Evolutionary conservation across 2,329 filamentous ascomycete species (phyloP).

Genomic region (Ophiocordyceps camponoti-floridani): DNA sequence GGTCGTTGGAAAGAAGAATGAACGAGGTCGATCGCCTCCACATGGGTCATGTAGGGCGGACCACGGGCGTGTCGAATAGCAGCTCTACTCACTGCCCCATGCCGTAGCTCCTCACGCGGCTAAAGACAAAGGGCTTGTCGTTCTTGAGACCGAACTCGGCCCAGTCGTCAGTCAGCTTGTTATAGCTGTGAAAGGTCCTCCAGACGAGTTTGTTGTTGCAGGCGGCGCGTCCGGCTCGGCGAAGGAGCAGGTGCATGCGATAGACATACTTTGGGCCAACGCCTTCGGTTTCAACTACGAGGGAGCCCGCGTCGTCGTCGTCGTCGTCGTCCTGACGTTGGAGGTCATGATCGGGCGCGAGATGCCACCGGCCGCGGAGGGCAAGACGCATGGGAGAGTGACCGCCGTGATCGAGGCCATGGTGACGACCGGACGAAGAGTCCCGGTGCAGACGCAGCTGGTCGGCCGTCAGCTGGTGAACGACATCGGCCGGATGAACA

Average conservation of each 20-base stretch:
- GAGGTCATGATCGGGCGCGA: conserved; percentile 10
- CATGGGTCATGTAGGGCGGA: neutral
- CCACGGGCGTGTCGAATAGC: no score
- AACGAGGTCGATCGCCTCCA: neutral
- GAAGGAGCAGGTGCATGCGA: conserved; percentile 59
- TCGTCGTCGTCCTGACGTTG: neutral
- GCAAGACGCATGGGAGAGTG: conserved; percentile 43
- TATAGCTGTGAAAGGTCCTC: conserved; percentile 85
- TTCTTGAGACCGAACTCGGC: conserved; percentile 54
- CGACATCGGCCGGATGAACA: conserved; percentile 67
- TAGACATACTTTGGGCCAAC: conserved; percentile 65
- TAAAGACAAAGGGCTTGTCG: conserved; percentile 49
- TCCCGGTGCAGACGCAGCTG: conserved; percentile 26
- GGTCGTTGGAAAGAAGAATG: neutral
- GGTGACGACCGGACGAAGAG: no score
- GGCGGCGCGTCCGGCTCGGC: conserved; percentile 41
- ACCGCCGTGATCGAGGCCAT: conserved; percentile 3
- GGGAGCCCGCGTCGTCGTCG: conserved; percentile 37
- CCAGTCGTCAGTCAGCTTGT: conserved; percentile 79
- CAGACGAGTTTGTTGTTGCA: conserved; percentile 78
- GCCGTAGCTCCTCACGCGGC: conserved; percentile 45
- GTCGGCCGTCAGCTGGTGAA: conserved; percentile 63
- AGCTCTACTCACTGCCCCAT: conserved; percentile 16
- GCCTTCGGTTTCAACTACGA: conserved; percentile 78
- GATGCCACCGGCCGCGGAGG: conserved; percentile 35